phyloP scores from a whole-genome alignment of 2,329 filamentous ascomycete species.

The Nothopassalora personata region DNA sequence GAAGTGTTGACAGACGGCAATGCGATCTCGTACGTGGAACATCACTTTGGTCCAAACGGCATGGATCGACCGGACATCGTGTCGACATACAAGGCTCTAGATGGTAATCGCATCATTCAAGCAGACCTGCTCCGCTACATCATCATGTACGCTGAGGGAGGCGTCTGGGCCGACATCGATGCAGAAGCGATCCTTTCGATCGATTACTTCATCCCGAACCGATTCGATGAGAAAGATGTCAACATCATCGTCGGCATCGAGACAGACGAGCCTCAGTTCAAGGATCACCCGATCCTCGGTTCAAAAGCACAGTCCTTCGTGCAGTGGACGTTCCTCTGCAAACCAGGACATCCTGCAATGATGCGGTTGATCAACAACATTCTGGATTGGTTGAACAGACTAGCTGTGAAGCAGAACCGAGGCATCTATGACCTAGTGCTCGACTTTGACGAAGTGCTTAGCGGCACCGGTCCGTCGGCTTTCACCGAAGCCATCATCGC shows the following conservation, averaged over 20 bases:
- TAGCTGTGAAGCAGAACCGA: conserved; percentile 54
- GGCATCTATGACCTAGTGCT: conserved; percentile 56
- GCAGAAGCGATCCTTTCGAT: conserved; percentile 51
- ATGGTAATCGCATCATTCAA: conserved; percentile 57
- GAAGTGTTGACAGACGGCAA: conserved; percentile 65
- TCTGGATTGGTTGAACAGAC: conserved; percentile 57
- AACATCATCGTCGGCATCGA: conserved; percentile 66
- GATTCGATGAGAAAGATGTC: conserved; percentile 57
- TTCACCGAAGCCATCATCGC: conserved; percentile 61
- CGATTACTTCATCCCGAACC: conserved; percentile 55
- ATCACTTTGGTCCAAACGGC: conserved; percentile 56
- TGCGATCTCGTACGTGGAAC: conserved; percentile 61
- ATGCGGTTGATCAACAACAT: conserved; percentile 62
- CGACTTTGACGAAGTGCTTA: conserved; percentile 67
- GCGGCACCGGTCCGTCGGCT: conserved; percentile 63
- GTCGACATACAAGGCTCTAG: conserved; percentile 52
- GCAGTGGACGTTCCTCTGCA: conserved; percentile 69
- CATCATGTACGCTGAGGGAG: conserved; percentile 61
- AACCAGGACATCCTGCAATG: conserved; percentile 62
- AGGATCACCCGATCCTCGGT: conserved; percentile 59
- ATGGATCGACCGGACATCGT: conserved; percentile 62
- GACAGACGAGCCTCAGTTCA: conserved; percentile 63
- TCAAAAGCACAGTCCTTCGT: conserved; percentile 65
- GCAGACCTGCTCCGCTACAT: conserved; percentile 61
- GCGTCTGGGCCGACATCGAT: conserved; percentile 56